Base-by-base conservation (phyloP, 768 basidiomycete genomes). In the Peribolospora kevripleyi region DNA sequence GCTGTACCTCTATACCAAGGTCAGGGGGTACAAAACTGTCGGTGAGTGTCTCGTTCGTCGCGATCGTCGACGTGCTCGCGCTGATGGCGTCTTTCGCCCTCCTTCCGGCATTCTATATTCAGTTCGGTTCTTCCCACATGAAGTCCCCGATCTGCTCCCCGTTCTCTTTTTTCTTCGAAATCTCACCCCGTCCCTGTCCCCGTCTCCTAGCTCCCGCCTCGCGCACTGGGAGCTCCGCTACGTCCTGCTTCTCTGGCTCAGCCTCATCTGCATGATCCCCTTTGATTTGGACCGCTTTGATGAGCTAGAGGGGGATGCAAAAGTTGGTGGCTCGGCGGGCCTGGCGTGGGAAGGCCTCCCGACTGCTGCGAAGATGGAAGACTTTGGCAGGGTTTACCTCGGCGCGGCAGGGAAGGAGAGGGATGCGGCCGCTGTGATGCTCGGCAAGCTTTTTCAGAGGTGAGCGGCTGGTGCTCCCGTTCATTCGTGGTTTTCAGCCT, bases 121-220 rank as follows among this genome's bases (percentile, higher is more conserved):
- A 98, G 91, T 82, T 58, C 79, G 84, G 59, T 88, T 82, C 67
- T 93, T 98, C 64, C 91, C 91, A 46, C 91, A 95, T 64, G 81
- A 86, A 63, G 74, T 93, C 42, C 71, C 76, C 1, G 85, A 91
- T 67, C 72, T 25, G 25, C 25, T 25, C 25, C 25, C 25, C 25
- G 25, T 25, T 97, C 3, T 75, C 78, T 0, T 74, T 84, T 51
- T 81, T 80, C 0, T 68, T 91, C 10, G 71, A 74, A 13, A 82
- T 79, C 62, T 84, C 68, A 10, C 65, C 71, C 55, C 66, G 68
- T 50, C 59, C 65, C 1, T 57, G 58, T 25, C 64, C 61, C 48
- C 60, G 65, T 53, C 62, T 63, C 0, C 46, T 58, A 2, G 8
- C 7, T 64, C 61, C 0, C 42, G 54, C 3, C 56, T 61, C 4